Evolutionary conservation across 768 basidiomycete species (phyloP).

Genomic region (Coprinopsis marcescibilis): DNA sequence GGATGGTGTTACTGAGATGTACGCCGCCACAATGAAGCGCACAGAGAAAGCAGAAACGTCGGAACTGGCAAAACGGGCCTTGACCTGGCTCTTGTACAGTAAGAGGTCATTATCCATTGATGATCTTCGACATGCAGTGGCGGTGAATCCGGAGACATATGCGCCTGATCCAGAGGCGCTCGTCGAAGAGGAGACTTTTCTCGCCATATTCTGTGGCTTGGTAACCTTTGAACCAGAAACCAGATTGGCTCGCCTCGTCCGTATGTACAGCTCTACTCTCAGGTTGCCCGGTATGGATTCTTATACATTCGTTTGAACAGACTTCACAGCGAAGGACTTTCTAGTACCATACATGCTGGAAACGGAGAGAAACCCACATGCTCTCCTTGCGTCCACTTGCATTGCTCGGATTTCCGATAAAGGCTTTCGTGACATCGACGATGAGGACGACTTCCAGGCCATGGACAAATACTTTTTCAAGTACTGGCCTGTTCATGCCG

Average conservation of each 20-base stretch:
- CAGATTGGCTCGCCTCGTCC: not conserved
- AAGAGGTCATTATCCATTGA: not conserved
- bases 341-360: no score
- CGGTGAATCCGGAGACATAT: not conserved
- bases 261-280: no score
- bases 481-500: no score
- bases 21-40: not conserved
- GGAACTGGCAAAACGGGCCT: not conserved
- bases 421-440: no score
- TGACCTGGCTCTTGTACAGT: not conserved
- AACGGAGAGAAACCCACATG: no score
- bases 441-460: no score
- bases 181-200: not conserved
- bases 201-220: not conserved
- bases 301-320: no score
- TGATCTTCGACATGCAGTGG: not conserved
- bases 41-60: not conserved
- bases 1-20: not conserved
- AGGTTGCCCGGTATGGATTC: no score
- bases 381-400: no score
- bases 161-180: not conserved
- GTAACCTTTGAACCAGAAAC: not conserved
- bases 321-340: no score
- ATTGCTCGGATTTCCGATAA: no score
- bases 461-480: no score